Percentiles rank a stretch among this genome's conserved stretches.
phyloP scores from a whole-genome alignment of 75 land plant species.

The Ceratopteris richardii region DNA sequence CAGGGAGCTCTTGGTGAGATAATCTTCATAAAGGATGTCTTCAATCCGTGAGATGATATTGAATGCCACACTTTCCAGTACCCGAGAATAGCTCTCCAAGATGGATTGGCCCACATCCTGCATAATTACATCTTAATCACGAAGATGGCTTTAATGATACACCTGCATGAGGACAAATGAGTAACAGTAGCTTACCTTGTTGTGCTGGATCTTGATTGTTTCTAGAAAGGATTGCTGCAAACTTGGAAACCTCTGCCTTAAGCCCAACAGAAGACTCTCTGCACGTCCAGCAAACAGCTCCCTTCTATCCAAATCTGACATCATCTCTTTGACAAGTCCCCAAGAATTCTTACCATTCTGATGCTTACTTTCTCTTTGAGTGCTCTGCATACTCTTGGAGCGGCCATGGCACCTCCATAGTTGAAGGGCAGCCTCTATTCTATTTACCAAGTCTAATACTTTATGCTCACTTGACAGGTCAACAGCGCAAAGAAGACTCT shows the following conservation, averaged over 20 bases:
- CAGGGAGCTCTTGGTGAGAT: constrained; percentile 42
- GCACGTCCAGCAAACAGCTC: constrained; percentile 27
- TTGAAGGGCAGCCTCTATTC: constrained; percentile 65
- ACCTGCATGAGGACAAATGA: too few species aligned
- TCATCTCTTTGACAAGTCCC: constrained; percentile 30
- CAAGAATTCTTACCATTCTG: constrained; percentile 18
- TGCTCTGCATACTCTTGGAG: not conserved
- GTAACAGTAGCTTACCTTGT: constrained; percentile 27
- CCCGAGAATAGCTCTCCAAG: constrained; percentile 92
- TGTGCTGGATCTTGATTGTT: constrained; percentile 36
- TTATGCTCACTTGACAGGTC: constrained; percentile 65
- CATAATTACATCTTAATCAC: not conserved
- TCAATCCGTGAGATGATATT: constrained; percentile 85
- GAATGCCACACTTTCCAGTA: constrained; percentile 89
- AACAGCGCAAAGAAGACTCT: constrained; percentile 50
- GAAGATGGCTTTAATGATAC: too few species aligned
- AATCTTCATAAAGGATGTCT: constrained; percentile 75
- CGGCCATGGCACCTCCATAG: constrained; percentile 54
- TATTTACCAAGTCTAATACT: constrained; percentile 52
- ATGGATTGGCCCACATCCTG: constrained; percentile 96
- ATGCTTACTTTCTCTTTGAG: not conserved
- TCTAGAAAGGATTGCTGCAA: constrained; percentile 30
- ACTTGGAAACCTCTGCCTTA: constrained; percentile 32
- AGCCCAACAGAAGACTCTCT: constrained; percentile 18
- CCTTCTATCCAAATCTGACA: constrained; percentile 21